Base-by-base conservation (phyloP, 345 rosid genomes). In the Moricandia moricandioides region DNA sequence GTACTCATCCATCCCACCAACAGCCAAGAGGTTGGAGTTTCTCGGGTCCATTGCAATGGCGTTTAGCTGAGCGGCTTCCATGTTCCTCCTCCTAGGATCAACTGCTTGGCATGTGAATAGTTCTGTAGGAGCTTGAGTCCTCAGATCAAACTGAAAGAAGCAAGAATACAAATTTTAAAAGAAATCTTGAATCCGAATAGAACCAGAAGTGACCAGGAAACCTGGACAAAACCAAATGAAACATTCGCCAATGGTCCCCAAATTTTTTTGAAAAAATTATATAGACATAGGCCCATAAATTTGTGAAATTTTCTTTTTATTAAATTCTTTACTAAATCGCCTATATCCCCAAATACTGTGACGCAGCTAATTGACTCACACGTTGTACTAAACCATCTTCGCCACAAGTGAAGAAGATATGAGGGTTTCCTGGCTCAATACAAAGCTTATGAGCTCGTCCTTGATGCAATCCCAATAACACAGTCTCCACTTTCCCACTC, bases 321-420 rank as follows among this genome's bases (percentile, higher is more conserved):
- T n/a, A n/a, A n/a, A n/a, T n/a, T n/a, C n/a, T n/a, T n/a, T n/a
- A n/a, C n/a, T n/a, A n/a, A n/a, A n/a, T n/a, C n/a, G n/a, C n/a
- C n/a, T n/a, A n/a, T n/a, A n/a, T n/a, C n/a, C n/a, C n/a, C n/a
- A n/a, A n/a, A n/a, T n/a, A n/a, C n/a, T n/a, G n/a, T n/a, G n/a
- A n/a, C n/a, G n/a, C n/a, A n/a, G n/a, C n/a, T n/a, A n/a, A n/a
- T n/a, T 16, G 24, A 87, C 97, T 89, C 71, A 95, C 97, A 63
- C 84, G 97, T 66, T 92, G 91, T 72, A 95, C 97, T 76, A 88
- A 55, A 64, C 97, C 99, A 85, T 95, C 99, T 87, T 90, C 97
- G 55, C 90, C 97, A 59, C 97, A 92, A 6, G 93, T 85, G 80
- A 90, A 95, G 39, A 95, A 86, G 63, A 85, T 72, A 79, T 87